Percentiles rank a stretch among this genome's conserved stretches.
phyloP scores from a whole-genome alignment of 768 basidiomycete species.

The Epithele typhae region DNA sequence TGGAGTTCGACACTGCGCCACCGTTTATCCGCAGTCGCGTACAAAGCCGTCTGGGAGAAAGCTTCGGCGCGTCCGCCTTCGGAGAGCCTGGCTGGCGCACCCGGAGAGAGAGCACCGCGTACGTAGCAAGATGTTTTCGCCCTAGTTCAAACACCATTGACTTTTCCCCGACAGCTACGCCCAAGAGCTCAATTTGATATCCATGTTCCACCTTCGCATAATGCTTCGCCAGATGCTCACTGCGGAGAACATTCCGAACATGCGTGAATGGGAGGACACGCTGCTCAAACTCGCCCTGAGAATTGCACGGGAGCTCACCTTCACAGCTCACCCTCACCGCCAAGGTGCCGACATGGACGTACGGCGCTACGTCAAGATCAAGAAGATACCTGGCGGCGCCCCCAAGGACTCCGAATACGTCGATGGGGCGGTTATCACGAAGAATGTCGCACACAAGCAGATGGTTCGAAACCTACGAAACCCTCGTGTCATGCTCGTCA shows the following conservation, averaged over 20 bases:
- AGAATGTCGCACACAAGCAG: constrained; percentile 94
- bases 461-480: constrained; percentile 83
- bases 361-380: constrained; percentile 93
- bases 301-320: constrained; percentile 81
- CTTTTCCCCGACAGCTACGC: constrained; percentile 52
- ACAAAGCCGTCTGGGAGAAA: constrained; percentile 66
- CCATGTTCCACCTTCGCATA: constrained; percentile 83
- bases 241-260: constrained; percentile 75
- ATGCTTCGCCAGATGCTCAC: constrained; percentile 91
- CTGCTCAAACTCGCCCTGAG: constrained; percentile 78
- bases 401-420: constrained; percentile 96
- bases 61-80: constrained; percentile 27
- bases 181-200: constrained; percentile 77
- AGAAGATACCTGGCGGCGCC: constrained; percentile 93
- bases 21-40: constrained; percentile 85
- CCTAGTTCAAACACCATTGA: neutral
- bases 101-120: constrained; percentile 88
- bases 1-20: constrained; percentile 66
- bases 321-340: constrained; percentile 62
- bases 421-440: constrained; percentile 94
- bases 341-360: constrained; percentile 95
- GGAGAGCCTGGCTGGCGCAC: constrained; percentile 82
- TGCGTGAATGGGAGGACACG: constrained; percentile 85
- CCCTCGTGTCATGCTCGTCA: constrained; percentile 93
- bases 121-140: constrained; percentile 28